Percentiles rank a stretch among this genome's conserved stretches.
Evolutionary conservation across 306 rosid species (phyloP).

Genomic region (Luffa acutangula): DNA sequence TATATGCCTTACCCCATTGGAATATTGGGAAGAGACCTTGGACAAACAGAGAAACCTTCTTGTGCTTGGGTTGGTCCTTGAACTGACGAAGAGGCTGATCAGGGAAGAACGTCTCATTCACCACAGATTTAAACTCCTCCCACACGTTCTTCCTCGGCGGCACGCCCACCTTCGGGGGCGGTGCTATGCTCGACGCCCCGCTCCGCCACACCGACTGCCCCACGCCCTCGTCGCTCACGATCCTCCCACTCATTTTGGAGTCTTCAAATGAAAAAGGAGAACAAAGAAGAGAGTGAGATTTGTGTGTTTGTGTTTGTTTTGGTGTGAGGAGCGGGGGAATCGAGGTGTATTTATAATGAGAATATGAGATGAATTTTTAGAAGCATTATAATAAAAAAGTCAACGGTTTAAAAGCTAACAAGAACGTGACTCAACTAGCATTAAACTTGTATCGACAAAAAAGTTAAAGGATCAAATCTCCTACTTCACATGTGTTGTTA

Average conservation of each 20-base stretch:
- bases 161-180: conserved; percentile 14
- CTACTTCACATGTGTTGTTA: too few species aligned
- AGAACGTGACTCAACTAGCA: too few species aligned
- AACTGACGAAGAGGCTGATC: conserved; percentile 38
- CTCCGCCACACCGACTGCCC: not conserved
- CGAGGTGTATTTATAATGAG: not conserved
- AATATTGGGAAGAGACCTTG: conserved; percentile 50
- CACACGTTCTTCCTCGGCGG: conserved; percentile 11
- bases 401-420: not conserved
- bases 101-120: conserved; percentile 22
- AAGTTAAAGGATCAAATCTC: too few species aligned
- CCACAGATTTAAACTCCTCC: conserved; percentile 7
- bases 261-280: not conserved
- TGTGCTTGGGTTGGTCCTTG: conserved; percentile 20
- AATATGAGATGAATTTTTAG: not conserved
- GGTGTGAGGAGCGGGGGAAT: not conserved
- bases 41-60: conserved; percentile 27
- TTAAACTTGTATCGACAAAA: too few species aligned
- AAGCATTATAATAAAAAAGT: not conserved
- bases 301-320: not conserved
- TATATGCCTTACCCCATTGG: conserved; percentile 43
- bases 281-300: not conserved
- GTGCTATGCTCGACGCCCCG: not conserved
- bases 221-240: not conserved
- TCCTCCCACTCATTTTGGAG: not conserved